Base-by-base conservation (phyloP, 768 basidiomycete genomes). In the Rhizopogon vulgaris region DNA sequence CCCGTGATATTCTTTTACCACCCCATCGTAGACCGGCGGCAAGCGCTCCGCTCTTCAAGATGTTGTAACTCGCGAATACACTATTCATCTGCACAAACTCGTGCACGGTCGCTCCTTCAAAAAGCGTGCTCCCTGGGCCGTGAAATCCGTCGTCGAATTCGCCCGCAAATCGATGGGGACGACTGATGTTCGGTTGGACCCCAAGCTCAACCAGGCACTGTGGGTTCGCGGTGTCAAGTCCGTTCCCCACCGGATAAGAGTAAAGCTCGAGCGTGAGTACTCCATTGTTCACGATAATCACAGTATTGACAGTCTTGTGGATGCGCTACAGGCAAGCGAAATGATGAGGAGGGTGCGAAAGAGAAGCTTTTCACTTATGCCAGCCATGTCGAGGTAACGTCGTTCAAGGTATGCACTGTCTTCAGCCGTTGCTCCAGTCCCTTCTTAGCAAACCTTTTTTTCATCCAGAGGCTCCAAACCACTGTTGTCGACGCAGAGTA, bases 61-160 rank as follows among this genome's bases (percentile, higher is more conserved):
- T 72, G 95, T 97, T 75, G 95, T 97, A 59, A 90, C 94, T 59
- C 87, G 94, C 66, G 95, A 99, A 72, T 96, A 97, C 86, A 97
- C 95, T 66, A 88, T 97, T 78, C 92, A 96, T 75, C 76, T 97
- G 38, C 93, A 96, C 85, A 96, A 95, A 73, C 85, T 74, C 60
- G 91, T 94, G 39, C 90, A 93, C 72, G 90, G 87, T 61, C 82
- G 87, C 55, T 87, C 89, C 39, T 97, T 96, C 82, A 97, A 97
- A 78, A 95, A 95, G 82, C 87, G 94, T 62, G 93, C 96, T 15
- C 96, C 96, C 22, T 87, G 84, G 77, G 96, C 94, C 60, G 82
- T 98, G 73, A 98, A 98, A 78, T 89, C 91, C 58, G 85, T 98
- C 60, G 76, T 91, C 63, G 80, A 81, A 49, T 99, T 99, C 65